Conservation (phyloP, 176 grass and related monocot genomes). For the Zea luxurians region DNA sequence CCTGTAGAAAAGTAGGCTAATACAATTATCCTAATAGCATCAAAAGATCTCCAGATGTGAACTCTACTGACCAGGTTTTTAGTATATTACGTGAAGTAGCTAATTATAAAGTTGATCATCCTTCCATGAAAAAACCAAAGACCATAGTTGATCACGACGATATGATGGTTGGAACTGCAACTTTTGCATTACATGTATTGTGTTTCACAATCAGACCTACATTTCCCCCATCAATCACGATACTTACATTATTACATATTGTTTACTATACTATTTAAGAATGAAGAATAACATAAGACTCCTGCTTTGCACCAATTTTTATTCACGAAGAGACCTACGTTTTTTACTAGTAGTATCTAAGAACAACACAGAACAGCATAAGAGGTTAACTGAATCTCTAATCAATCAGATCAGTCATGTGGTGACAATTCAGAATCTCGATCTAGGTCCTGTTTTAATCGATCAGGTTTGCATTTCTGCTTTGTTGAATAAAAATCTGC, state of each 20-base stretch:
- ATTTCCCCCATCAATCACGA: too few relatives aligned
- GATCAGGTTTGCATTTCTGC: neutral
- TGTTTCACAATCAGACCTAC: neutral
- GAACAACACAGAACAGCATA: neutral
- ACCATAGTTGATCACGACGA: neutral
- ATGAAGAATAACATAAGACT: neutral
- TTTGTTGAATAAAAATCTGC: neutral
- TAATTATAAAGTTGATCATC: neutral
- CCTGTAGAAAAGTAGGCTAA: neutral
- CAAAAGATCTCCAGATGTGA: neutral
- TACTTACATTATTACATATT: too few relatives aligned
- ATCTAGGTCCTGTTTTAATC: neutral
- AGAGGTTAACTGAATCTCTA: neutral
- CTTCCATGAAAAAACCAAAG: neutral
- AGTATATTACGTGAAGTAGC: neutral
- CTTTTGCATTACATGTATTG: neutral
- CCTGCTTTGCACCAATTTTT: neutral
- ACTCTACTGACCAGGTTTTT: neutral
- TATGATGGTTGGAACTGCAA: neutral
- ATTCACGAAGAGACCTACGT: neutral
- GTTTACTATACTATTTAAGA: neutral
- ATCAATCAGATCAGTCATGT: neutral
- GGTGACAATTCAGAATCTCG: neutral
- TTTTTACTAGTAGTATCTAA: neutral
- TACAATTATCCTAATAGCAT: neutral